These are phyloP conservation scores for Coemansia sp. DNA, from an alignment of 192 early-diverging fungal genomes.

Conservation along the genomic window DNA sequence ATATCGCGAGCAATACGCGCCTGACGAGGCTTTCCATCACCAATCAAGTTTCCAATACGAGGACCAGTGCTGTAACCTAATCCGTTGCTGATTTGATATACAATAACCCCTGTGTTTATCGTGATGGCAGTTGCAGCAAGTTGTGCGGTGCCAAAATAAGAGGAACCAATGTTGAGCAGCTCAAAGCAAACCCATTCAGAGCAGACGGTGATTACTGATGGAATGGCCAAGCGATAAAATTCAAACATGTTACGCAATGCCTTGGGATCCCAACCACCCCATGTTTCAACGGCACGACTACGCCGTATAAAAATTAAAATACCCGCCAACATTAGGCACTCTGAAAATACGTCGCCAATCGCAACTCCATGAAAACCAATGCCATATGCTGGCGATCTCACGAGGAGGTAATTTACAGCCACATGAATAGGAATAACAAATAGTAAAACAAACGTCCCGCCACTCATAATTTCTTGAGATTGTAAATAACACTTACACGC, in stretches of 20 bases:
- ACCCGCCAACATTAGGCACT: constrained; percentile 65
- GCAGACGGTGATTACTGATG: constrained; percentile 73
- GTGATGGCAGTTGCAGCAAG: constrained; percentile 83
- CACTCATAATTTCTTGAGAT: constrained; percentile 82
- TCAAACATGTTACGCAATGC: constrained; percentile 61
- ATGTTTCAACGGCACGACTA: constrained; percentile 64
- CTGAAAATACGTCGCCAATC: constrained; percentile 64
- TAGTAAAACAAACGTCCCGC: constrained; percentile 64
- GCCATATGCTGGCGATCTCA: constrained; percentile 59
- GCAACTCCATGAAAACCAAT: constrained; percentile 80
- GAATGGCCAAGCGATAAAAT: constrained; percentile 67
- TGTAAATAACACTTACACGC: constrained; percentile 77
- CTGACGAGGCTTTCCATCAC: constrained; percentile 53
- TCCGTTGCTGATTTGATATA: constrained; percentile 68
- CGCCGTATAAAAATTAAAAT: constrained; percentile 60
- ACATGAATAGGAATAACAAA: constrained; percentile 69
- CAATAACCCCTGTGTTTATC: constrained; percentile 59
- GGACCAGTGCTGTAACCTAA: constrained; percentile 70
- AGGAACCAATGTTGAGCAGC: constrained; percentile 63
- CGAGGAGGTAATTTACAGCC: constrained; percentile 71
- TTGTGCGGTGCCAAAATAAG: constrained; percentile 65
- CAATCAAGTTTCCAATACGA: constrained; percentile 71
- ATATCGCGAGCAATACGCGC: constrained; percentile 60
- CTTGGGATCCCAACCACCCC: constrained; percentile 77
- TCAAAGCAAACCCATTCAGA: constrained; percentile 82